Evolutionary conservation across 1,139 yeast species (phyloP), one percentile per base, ranked within the genome.

Genomic region (Pichia sp.): DNA sequence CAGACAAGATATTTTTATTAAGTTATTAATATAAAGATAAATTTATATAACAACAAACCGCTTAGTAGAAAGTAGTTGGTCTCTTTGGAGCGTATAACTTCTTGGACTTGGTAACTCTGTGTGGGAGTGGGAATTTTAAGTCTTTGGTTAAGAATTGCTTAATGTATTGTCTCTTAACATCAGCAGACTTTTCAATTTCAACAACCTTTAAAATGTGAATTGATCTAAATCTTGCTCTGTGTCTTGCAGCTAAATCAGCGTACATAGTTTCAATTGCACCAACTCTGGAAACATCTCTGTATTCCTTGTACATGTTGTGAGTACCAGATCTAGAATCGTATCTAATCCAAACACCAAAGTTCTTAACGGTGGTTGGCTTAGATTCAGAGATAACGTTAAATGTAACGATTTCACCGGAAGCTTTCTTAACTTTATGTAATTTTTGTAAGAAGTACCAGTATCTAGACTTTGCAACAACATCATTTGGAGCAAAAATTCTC

Each of bases 231-330:
- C 99, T 89, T 70, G 98, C 94, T 85, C 98, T 89, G 95, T 92
- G 99, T 80, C 98, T 92, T 64, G 98, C 97, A 76, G 99, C 99
- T 84, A 92, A 86, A 76, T 94, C 98, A 76, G 87, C 92, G 94
- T 92, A 92, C 84, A 92, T 85, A 71, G 95, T 80, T 74, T 87
- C 96, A 70, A 92, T 97, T 65, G 98, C 98, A 73, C 89, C 96
- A 59, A 89, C 95, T 80, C 99, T 94, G 79, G 97, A 78, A 65
- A 90, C 95, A 67, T 92, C 98, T 78, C 98, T 90, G 94, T 89
- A 87, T 82, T 92, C 99, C 82, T 87, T 92, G 97, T 92, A 92
- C 97, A 92, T 92, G 95, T 92, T 92, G 95, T 94, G 98, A 70
- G 96, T 89, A 80, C 99, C 99, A 63, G 98, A 94, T 84, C 98